Evolutionary conservation across 495 filamentous ascomycete species (phyloP), one percentile per base, ranked within the genome.

Genomic region (Daldinia loculata): DNA sequence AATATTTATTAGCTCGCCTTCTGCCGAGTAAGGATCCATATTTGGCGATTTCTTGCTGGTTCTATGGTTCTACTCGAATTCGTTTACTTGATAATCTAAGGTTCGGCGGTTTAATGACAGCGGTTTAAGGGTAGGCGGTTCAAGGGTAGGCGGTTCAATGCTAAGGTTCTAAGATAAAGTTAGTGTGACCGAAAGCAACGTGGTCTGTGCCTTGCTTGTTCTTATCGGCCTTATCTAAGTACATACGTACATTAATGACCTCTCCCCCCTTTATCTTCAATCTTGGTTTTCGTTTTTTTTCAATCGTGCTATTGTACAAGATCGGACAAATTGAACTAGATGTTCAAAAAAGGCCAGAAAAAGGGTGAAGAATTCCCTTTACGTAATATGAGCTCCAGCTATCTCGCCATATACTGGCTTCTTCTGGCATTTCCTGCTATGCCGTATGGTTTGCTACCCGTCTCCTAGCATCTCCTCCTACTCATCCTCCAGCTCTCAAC

Each of bases 1-100:
- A 78, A 98, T 90, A 84, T 94, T 97, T 79, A 97, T 89, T 72
- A 99, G 89, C 83, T 99, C 95, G 84, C 93, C 93, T 84, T 98
- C 95, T 72, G 92, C 87, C 22, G 93, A 96, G 77, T 95, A 99
- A 66, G 95, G 95, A 84, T 99, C 95, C 92, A 96, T 96, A 56
- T 72, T 84, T 68, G 66, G 36, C 34, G n/a, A 22, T 51, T 29
- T 63, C 12, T 45, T 56, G 30, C 7, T 56, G 6, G 24, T n/a
- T n/a, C n/a, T n/a, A n/a, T n/a, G n/a, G 27, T 56, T 63, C 11
- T 63, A 43, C 14, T 29, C n/a, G 17, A 50, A 65, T 26, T 38
- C 17, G 29, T 48, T 34, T 56, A 39, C n/a, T 56, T 9, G 5
- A 57, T 43, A 39, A 17, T 48, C 39, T n/a, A 48, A 30, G 38